Conservation (phyloP, 2,329 filamentous ascomycete species). For the Fusarium transvaalense region DNA sequence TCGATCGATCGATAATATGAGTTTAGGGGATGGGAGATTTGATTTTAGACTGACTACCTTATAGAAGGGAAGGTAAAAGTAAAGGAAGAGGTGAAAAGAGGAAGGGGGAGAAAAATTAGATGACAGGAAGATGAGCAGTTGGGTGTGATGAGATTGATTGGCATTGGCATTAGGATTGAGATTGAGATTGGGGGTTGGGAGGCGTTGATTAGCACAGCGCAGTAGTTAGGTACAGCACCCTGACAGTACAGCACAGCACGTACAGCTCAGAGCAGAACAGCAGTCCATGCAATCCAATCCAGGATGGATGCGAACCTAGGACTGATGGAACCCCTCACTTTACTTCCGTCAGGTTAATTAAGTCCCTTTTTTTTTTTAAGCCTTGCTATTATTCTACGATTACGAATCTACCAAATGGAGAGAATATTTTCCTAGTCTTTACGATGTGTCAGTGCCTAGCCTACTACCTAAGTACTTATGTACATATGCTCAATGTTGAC, state of each 20-base stretch:
- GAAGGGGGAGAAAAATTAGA: constrained; percentile 14
- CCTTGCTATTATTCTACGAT: constrained; percentile 9
- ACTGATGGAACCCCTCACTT: constrained; percentile 11
- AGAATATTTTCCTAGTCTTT: neutral
- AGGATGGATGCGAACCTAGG: neutral
- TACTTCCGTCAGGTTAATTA: constrained; percentile 1
- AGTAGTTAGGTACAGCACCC: neutral
- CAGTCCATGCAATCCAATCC: constrained; percentile 18
- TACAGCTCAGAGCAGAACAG: neutral
- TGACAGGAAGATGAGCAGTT: constrained; percentile 21
- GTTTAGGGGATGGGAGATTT: constrained; percentile 6
- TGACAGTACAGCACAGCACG: neutral
- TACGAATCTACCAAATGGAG: neutral
- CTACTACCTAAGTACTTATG: neutral
- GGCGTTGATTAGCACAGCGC: constrained; percentile 43
- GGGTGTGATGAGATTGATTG: constrained; percentile 23
- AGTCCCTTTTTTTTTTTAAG: neutral
- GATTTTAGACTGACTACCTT: neutral
- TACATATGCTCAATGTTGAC: neutral
- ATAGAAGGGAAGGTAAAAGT: constrained; percentile 6
- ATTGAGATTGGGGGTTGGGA: constrained; percentile 32
- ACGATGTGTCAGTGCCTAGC: neutral
- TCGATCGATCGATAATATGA: constrained; percentile 30
- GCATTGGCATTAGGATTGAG: constrained; percentile 23
- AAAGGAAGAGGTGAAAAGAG: constrained; percentile 3